Evolutionary conservation across 345 rosid species (phyloP).

Genomic region (Noccaea caerulescens): DNA sequence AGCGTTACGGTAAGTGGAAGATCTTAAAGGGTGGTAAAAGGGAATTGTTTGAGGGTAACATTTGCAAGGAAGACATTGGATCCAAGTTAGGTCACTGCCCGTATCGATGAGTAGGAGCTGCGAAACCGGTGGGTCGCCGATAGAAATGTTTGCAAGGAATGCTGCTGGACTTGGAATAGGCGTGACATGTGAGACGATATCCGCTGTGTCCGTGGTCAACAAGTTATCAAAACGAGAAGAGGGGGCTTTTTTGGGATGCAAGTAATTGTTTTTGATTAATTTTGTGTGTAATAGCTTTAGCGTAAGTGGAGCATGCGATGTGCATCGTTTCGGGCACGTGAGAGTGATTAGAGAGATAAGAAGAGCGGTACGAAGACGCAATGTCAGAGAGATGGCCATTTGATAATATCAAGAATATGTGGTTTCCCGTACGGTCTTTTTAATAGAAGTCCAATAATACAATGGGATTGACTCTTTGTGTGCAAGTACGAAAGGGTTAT

Average conservation of each 20-base stretch:
- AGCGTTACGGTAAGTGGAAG: constrained; percentile 41
- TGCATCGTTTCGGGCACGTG: neutral
- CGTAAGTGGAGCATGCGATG: constrained; percentile 11
- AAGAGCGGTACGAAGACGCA: neutral
- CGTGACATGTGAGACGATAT: constrained; percentile 36
- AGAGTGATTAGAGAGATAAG: constrained; percentile 10
- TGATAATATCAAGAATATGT: constrained; percentile 4
- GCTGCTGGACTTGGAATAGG: constrained; percentile 28
- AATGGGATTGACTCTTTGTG: constrained; percentile 30
- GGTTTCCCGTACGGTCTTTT: neutral
- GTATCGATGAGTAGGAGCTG: constrained; percentile 42
- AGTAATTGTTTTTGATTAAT: constrained; percentile 15
- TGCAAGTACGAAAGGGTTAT: constrained; percentile 2
- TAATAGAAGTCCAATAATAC: neutral
- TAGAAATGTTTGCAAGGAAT: constrained; percentile 40
- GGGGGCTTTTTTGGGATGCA: neutral
- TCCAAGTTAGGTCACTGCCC: constrained; percentile 46
- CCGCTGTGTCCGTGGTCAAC: constrained; percentile 8
- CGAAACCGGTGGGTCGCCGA: constrained; percentile 37
- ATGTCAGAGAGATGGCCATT: constrained; percentile 31
- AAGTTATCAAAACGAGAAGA: constrained; percentile 11
- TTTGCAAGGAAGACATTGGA: constrained; percentile 44
- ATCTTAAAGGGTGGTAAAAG: constrained; percentile 37
- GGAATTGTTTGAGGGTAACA: constrained; percentile 37
- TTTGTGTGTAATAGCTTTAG: constrained; percentile 8